Conservation (phyloP, 208 protist genomes). For the Polymyxa betae region DNA sequence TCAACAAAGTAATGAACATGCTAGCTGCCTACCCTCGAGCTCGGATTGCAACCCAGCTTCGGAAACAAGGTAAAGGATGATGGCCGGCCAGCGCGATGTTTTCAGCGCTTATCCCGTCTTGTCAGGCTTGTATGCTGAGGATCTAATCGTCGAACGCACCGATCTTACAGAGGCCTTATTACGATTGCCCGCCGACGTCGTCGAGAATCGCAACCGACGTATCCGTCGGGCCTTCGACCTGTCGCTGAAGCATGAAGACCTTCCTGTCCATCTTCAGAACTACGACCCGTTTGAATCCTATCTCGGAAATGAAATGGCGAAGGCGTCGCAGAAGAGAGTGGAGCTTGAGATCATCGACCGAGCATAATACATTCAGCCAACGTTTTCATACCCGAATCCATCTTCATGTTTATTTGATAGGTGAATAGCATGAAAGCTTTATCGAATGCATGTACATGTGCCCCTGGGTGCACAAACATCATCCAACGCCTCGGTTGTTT, state of each 20-base stretch:
- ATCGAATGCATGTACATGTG: constrained; percentile 23
- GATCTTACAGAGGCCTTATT: not conserved
- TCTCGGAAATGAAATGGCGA: not conserved
- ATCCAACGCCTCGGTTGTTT: constrained; percentile 4
- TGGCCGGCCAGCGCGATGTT: no score
- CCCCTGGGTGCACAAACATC: not conserved
- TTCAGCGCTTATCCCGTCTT: no score
- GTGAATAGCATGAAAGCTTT: not conserved
- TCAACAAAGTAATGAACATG: no score
- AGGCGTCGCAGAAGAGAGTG: not conserved
- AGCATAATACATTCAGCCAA: not conserved
- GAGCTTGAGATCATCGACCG: constrained; percentile 29
- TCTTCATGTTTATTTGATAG: no score
- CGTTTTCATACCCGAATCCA: not conserved
- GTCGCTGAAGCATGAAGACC: constrained; percentile 12
- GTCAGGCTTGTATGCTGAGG: not conserved
- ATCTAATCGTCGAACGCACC: not conserved
- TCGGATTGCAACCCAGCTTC: no score
- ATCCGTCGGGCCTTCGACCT: constrained; percentile 38
- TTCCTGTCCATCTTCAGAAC: not conserved
- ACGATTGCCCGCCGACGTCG: not conserved
- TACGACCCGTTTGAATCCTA: constrained; percentile 44
- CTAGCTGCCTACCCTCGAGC: no score
- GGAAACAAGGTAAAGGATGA: no score
- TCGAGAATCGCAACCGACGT: constrained; percentile 29